Base-by-base conservation (phyloP, 495 filamentous ascomycete genomes). In the Xylaria intraflava region DNA sequence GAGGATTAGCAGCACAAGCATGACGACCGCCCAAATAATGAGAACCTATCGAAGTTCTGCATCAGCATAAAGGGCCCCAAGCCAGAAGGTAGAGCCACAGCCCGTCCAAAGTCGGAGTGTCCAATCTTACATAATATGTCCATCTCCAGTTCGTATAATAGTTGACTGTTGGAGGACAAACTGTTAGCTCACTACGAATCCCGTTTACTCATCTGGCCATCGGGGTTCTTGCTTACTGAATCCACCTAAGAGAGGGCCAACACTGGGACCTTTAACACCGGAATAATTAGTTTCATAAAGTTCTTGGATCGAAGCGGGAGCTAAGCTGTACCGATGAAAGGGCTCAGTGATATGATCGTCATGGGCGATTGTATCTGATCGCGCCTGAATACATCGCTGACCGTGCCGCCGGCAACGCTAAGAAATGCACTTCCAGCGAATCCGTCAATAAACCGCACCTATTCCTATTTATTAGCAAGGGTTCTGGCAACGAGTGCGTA, bases 361-460 rank as follows among this genome's bases (percentile, higher is more conserved):
- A 78, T 71, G 22, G 78, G 78, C 29, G 78, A 76, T 49, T 81
- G 82, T 46, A 96, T 83, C 46, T 90, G 79, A 42, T 88, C 75
- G 22, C 82, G 82, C 14, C 73, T 72, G 67, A 96, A 97, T 69
- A 96, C 70, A 65, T 98, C 91, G 9, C 89, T 90, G 3, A 96
- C 87, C 1, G 90, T 95, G 0, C 90, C 92, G 24, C 93, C 92
- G 3, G 90, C 87, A 3, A 97, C 92, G 49, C 82, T 86, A 44
- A 98, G 69, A 66, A 98, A 97, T 2, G 92, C 90, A 55, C 82
- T 86, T 6, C 93, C 92, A 0, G 89, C 79, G 14, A 96, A 67
- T 0, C 93, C 93, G 60, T 86, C 83, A 57, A 98, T 78, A 62
- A 97, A 96, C 5, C 93, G 83, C 19, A 80, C 79, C 62, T 65